Evolutionary conservation across 306 rosid species (phyloP), one percentile per base, ranked within the genome.

Genomic region (Hippophae rhamnoides): DNA sequence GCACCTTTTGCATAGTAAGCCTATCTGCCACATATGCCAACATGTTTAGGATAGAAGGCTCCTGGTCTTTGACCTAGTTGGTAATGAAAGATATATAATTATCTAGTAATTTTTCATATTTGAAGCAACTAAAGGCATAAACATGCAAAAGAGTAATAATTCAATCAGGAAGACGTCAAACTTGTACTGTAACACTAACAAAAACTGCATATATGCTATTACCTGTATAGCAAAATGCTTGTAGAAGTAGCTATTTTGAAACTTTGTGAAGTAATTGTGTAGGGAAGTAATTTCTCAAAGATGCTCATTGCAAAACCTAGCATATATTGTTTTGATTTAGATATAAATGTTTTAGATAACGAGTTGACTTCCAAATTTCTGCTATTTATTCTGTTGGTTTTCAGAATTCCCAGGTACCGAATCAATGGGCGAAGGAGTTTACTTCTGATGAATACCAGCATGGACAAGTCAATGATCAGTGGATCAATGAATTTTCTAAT

Each of bases 401-500:
- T 66, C 74, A 92, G 99, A 69, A 49, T 65, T 78, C 88, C 53
- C 75, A 58, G 50, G 81, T 81, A 63, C 69, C 89, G 65, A 82
- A 78, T 63, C 89, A 59, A 60, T 93, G 99, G 99, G 97, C 47
- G 62, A 86, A 78, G 78, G 97, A 93, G 79, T 93, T 73, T 86
- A 53, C 88, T 66, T 63, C 69, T 48, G 71, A 72, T 64, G 60
- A 66, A 65, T 74, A 61, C 65, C 77, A 69, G 62, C 81, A 71
- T 51, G 70, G 57, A 27, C 48, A 85, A 50, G 79, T 60, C 62
- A 82, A 88, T 77, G 90, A 86, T 75, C 85, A 84, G 76, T 93
- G 99, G 99, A 84, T 86, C 48, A 68, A 82, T 72, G 95, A 93
- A 59, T 93, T 93, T 75, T 88, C 99, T 58, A 93, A 88, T 72